These are phyloP conservation scores for Arabidopsis hybrid DNA, from an alignment of 441 rosid species.

Conservation along the genomic window DNA sequence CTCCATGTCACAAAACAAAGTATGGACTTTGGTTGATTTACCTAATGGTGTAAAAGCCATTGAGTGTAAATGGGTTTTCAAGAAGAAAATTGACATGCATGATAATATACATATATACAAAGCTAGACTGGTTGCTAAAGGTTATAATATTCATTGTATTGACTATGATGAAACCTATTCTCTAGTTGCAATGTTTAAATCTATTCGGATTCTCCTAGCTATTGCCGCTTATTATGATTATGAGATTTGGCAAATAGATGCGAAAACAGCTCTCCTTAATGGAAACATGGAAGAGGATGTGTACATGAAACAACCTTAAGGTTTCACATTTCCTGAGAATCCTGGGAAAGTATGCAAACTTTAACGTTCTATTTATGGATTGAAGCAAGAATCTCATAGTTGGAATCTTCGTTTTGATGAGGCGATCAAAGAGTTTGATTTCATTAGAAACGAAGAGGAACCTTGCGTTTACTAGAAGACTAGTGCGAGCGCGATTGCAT, in stretches of 20 bases:
- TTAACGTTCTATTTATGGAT: not conserved
- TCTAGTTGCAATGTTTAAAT: not conserved
- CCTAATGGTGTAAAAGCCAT: not conserved
- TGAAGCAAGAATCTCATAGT: not conserved
- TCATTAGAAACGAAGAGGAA: not conserved
- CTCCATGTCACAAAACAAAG: constrained; percentile 6
- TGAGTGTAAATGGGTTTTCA: not conserved
- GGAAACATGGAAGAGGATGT: not conserved
- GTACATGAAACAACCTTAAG: not conserved
- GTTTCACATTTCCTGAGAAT: not conserved
- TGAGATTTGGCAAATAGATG: not conserved
- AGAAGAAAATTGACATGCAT: not conserved
- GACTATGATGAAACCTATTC: not conserved
- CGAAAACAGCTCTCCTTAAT: not conserved
- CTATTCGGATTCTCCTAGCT: not conserved
- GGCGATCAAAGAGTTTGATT: too few species aligned
- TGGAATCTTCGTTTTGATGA: not conserved
- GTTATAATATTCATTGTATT: not conserved
- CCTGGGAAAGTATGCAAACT: not conserved
- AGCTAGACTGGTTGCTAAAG: not conserved
- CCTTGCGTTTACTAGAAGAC: not conserved
- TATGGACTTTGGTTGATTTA: not conserved
- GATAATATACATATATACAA: not conserved
- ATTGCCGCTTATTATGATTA: not conserved
- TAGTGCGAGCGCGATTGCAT: not conserved